Evolutionary conservation across 768 basidiomycete species (phyloP).

Genomic region (Epithele typhae): DNA sequence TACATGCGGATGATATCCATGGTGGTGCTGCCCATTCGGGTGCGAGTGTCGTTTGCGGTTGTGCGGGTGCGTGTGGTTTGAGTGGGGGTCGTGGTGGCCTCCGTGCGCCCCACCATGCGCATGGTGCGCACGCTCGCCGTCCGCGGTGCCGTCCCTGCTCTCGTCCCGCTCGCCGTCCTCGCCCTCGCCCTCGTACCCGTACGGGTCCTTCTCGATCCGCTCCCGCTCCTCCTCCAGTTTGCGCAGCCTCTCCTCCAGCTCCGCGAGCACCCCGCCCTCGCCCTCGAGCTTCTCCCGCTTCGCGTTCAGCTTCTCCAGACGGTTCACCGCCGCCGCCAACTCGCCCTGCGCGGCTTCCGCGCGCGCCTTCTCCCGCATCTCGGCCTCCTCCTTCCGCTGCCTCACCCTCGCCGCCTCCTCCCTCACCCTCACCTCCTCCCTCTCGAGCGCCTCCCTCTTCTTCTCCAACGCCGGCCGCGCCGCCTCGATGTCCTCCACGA

Average conservation of each 20-base stretch:
- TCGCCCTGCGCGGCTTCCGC: conserved; percentile 57
- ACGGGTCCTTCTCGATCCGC: conserved; percentile 30
- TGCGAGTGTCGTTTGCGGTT: conserved; percentile 22
- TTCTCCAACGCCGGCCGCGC: conserved; percentile 35
- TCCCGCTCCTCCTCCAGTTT: conserved; percentile 61
- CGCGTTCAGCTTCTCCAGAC: conserved; percentile 60
- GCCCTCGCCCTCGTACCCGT: conserved; percentile 20
- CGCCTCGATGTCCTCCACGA: conserved; percentile 33
- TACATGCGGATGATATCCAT: too few species aligned
- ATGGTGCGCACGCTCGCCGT: too few species aligned
- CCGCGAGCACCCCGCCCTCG: conserved; percentile 43
- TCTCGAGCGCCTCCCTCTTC: conserved; percentile 41
- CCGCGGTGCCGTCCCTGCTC: conserved; percentile 1
- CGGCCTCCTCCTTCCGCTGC: conserved; percentile 42
- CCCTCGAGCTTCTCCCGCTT: conserved; percentile 67
- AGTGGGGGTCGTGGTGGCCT: conserved; percentile 10
- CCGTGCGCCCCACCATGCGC: too few species aligned
- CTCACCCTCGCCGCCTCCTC: conserved; percentile 42
- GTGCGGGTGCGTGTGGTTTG: conserved; percentile 14
- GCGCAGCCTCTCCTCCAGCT: conserved; percentile 63
- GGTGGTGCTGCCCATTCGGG: conserved; percentile 12
- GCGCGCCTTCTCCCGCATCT: conserved; percentile 48
- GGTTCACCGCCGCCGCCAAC: conserved; percentile 47
- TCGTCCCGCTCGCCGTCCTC: conserved; percentile 5
- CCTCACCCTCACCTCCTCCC: conserved; percentile 38